Percentiles rank a stretch among this genome's conserved stretches.
phyloP scores from a whole-genome alignment of 75 land plant species.

The Cupressus sempervirens region DNA sequence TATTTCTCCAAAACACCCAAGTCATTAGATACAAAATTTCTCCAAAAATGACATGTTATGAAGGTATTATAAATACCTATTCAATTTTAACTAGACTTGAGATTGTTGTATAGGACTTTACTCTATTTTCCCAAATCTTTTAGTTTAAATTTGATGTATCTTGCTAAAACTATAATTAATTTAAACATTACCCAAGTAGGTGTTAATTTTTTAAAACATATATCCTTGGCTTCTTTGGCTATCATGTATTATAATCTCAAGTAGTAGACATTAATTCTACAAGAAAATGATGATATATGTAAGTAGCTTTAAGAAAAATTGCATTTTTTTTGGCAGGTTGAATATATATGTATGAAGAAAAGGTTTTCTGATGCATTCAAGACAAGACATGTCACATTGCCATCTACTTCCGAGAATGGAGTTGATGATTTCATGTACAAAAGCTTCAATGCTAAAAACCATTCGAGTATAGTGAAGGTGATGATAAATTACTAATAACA shows the following conservation, averaged over 20 bases:
- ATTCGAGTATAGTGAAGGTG: constrained; percentile 8
- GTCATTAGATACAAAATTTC: not conserved
- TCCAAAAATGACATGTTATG: not conserved
- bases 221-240: no score
- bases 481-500: not conserved
- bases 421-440: not conserved
- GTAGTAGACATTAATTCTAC: no score
- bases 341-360: not conserved
- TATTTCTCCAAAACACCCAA: not conserved
- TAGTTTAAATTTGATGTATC: not conserved
- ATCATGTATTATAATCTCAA: no score
- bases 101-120: not conserved
- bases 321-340: not conserved
- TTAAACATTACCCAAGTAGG: no score
- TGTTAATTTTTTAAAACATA: no score
- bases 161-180: no score
- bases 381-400: not conserved
- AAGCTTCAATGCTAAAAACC: not conserved
- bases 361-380: not conserved
- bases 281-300: not conserved
- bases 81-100: not conserved
- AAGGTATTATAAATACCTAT: not conserved
- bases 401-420: not conserved
- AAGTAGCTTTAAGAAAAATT: not conserved
- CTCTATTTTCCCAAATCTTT: not conserved